Base-by-base conservation (phyloP, 2,329 filamentous ascomycete genomes). In the Dactylellina leptospora region DNA sequence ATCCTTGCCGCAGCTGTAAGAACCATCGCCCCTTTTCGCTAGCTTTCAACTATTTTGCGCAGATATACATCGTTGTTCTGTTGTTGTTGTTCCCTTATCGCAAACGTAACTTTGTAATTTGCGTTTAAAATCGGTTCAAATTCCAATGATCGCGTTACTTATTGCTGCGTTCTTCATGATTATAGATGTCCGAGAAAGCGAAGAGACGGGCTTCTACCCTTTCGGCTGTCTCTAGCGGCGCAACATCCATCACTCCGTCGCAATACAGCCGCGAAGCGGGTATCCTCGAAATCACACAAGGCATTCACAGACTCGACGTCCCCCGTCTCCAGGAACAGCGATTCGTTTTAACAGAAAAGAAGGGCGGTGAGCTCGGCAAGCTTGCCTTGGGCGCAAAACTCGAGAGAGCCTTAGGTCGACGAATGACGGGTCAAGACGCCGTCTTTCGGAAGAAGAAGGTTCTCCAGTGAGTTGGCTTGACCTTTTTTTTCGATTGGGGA, bases 351-450 rank as follows among this genome's bases (percentile, higher is more conserved):
- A 90, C 84, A 79, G 86, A 89, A 74, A 88, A 93, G 80, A 96
- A 96, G 84, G 87, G 85, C 18, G 90, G 91, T 77, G 88, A 90
- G 79, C 84, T 96, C 80, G 88, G 87, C 82, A 96, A 96, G 82
- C 85, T 96, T 68, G 92, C 92, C 36, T 85, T 96, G 56, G 90
- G 92, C 50, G 92, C 92, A 72, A 96, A 96, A 82, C 86, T 96
- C 40, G 92, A 96, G 79, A 88, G 93, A 72, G 92, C 93, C 20
- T 86, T 97, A 61, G 89, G 89, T 76, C 85, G 92, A 75, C 87
- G 93, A 78, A 95, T 96, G 92, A 89, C 86, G 25, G 83, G 90
- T 76, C 93, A 97, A 81, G 93, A 97, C 77, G 93, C 93, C 75
- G 88, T 91, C 80, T 93, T 95, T 84, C 87, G 89, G 74, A 86